Evolutionary conservation across 2,329 filamentous ascomycete species (phyloP).

Genomic region (Sporothrix protearum): DNA sequence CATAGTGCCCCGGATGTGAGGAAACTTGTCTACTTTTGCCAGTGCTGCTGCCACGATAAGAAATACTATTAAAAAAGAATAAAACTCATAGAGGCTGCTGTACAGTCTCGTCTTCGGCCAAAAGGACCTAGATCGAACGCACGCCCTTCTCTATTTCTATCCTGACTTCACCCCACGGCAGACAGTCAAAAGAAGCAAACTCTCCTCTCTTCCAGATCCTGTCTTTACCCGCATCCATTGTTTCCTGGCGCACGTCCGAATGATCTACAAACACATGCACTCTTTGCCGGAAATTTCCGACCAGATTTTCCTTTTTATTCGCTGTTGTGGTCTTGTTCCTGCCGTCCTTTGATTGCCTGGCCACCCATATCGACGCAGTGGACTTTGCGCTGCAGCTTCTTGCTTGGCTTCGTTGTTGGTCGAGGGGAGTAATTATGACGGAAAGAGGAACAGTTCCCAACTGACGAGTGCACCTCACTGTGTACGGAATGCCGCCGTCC

Average conservation of each 20-base stretch:
- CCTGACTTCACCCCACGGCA: slow-evolving; percentile 1
- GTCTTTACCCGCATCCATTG: not conserved
- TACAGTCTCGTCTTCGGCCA: slow-evolving; percentile 16
- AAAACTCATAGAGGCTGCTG: no score
- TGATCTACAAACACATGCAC: not conserved
- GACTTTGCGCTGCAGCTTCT: not conserved
- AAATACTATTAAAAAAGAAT: not conserved
- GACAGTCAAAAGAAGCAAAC: not conserved
- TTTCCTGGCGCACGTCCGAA: not conserved
- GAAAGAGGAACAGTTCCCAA: no score
- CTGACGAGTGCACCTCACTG: no score
- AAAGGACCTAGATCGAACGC: slow-evolving; percentile 13
- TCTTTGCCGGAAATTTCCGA: not conserved
- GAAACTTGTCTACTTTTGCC: not conserved
- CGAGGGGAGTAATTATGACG: not conserved
- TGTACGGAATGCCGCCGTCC: not conserved
- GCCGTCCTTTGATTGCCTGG: not conserved
- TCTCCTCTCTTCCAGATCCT: not conserved
- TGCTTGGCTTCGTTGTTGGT: not conserved
- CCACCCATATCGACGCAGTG: not conserved
- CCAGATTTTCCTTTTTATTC: no score
- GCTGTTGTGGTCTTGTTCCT: not conserved
- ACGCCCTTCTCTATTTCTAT: not conserved
- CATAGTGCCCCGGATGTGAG: slow-evolving; percentile 7
- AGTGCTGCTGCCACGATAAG: not conserved